phyloP scores from a whole-genome alignment of 352 stramenopile genomes.

The Phytophthora kernoviae region DNA sequence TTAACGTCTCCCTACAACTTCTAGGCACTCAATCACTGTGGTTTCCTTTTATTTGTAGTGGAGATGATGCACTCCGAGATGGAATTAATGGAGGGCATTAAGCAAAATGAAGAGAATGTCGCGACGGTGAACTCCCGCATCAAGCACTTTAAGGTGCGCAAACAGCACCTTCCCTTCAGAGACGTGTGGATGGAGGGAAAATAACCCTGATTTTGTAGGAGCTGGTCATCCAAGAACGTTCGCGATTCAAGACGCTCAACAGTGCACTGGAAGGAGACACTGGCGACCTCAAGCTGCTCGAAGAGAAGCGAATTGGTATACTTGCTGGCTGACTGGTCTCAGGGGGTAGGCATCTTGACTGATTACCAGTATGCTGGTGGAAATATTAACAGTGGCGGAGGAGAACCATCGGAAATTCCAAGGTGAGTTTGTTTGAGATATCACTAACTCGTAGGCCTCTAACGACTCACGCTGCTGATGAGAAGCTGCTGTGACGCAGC shows the following conservation, averaged over 20 bases:
- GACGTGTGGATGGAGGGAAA: neutral
- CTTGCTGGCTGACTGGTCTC: neutral
- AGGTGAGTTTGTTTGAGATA: slow-evolving; percentile 22
- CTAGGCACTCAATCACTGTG: neutral
- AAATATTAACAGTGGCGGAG: slow-evolving; percentile 37
- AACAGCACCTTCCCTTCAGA: neutral
- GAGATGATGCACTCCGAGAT: slow-evolving; percentile 84
- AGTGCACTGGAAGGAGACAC: slow-evolving; percentile 26
- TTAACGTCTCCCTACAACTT: neutral
- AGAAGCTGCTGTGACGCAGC: slow-evolving; percentile 39
- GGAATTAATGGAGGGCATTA: slow-evolving; percentile 71
- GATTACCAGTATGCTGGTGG: neutral
- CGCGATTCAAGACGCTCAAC: slow-evolving; percentile 44
- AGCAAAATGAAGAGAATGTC: slow-evolving; percentile 64
- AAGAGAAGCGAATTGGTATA: slow-evolving; percentile 52
- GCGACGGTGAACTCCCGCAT: slow-evolving; percentile 45
- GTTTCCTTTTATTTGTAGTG: slow-evolving; percentile 37
- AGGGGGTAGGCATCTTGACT: neutral
- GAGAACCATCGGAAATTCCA: slow-evolving; percentile 45
- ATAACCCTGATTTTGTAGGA: slow-evolving; percentile 29
- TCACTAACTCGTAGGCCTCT: neutral
- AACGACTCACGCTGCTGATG: slow-evolving; percentile 4
- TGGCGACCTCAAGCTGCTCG: slow-evolving; percentile 39
- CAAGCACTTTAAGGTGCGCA: slow-evolving; percentile 57
- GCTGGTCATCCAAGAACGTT: slow-evolving; percentile 45